phyloP scores from a whole-genome alignment of 2,329 filamentous ascomycete genomes.

The Sarocladiaceae sp. region DNA sequence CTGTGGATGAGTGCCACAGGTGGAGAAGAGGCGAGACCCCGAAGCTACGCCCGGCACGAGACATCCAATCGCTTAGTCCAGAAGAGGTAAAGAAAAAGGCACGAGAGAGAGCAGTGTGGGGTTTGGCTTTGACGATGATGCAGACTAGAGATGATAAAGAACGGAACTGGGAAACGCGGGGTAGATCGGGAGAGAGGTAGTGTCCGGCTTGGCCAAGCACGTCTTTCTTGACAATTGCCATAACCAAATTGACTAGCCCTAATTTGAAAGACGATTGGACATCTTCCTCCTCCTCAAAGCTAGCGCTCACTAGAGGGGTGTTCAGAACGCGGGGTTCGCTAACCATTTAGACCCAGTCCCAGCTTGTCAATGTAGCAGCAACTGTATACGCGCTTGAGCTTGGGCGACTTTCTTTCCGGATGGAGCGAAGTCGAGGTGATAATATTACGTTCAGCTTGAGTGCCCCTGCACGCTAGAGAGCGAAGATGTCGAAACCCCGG shows the following conservation, averaged over 20 bases:
- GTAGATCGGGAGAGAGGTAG: not conserved
- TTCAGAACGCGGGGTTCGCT: not conserved
- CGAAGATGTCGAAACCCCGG: too few species aligned
- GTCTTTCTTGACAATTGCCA: too few species aligned
- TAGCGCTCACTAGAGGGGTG: not conserved
- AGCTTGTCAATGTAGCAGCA: not conserved
- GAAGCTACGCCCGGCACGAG: not conserved
- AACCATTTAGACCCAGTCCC: not conserved
- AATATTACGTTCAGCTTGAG: too few species aligned
- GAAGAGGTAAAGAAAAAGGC: not conserved
- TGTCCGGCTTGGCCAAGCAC: not conserved
- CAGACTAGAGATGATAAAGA: not conserved
- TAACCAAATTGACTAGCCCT: too few species aligned
- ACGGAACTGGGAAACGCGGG: not conserved
- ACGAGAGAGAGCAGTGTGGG: not conserved
- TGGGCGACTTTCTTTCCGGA: not conserved
- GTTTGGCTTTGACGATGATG: not conserved
- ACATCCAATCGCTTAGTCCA: not conserved
- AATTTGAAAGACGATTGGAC: too few species aligned
- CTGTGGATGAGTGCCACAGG: too few species aligned
- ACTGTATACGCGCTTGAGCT: not conserved
- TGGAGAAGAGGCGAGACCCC: too few species aligned
- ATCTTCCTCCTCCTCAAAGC: not conserved
- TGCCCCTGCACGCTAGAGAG: not conserved
- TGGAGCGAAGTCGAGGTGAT: too few species aligned